phyloP scores from a whole-genome alignment of 169 alveolate species.

The Cryptosporidium sp. region DNA sequence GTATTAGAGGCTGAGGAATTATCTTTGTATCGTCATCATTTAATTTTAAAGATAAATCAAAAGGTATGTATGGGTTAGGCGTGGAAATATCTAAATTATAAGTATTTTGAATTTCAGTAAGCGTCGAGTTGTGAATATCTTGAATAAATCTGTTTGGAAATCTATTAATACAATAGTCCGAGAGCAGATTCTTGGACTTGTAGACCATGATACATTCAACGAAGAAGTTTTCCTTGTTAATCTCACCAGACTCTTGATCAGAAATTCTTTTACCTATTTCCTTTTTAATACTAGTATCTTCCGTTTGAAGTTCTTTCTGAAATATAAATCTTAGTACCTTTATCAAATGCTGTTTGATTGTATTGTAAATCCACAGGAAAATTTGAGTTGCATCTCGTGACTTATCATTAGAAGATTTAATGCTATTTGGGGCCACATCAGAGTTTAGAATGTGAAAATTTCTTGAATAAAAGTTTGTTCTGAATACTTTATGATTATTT shows the following conservation, averaged over 20 bases:
- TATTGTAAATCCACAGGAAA: slow-evolving; percentile 17
- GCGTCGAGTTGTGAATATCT: not conserved
- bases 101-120: not conserved
- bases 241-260: not conserved
- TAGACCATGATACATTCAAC: slow-evolving; percentile 15
- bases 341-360: slow-evolving; percentile 13
- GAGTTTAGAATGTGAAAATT: not conserved
- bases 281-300: not conserved
- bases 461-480: slow-evolving; percentile 3
- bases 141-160: not conserved
- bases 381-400: not conserved
- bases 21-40: not conserved
- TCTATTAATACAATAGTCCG: slow-evolving; percentile 33
- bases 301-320: not conserved
- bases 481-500: not conserved
- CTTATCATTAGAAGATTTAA: not conserved
- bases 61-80: slow-evolving; percentile 39
- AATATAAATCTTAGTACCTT: slow-evolving; percentile 1
- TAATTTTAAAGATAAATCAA: slow-evolving; percentile 4
- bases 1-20: slow-evolving; percentile 30
- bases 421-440: not conserved
- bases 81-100: slow-evolving; percentile 17
- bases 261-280: not conserved
- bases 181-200: slow-evolving; percentile 5
- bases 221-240: slow-evolving; percentile 8